Evolutionary conservation across 176 grass and related monocot species (phyloP).

Genomic region (Cymbopogon citratus): DNA sequence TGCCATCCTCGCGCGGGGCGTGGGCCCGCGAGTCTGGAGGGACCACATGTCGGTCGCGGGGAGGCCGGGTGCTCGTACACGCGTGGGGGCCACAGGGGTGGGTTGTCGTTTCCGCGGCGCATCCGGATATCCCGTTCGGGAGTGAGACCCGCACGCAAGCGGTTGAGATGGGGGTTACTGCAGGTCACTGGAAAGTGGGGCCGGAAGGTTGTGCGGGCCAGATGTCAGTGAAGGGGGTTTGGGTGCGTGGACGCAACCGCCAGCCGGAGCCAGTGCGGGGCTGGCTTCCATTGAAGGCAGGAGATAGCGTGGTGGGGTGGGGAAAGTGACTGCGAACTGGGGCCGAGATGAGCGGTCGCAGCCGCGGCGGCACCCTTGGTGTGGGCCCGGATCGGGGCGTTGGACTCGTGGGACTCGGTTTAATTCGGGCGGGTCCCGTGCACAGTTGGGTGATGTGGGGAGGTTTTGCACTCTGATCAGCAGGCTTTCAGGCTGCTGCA

Average conservation of each 20-base stretch:
- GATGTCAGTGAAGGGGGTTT: background rate
- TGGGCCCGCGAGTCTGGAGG: background rate
- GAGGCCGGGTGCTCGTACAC: background rate
- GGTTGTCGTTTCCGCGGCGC: conserved; percentile 15
- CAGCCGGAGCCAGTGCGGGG: background rate
- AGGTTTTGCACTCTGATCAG: background rate
- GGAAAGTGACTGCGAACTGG: conserved; percentile 12
- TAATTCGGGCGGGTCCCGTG: background rate
- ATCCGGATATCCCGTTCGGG: background rate
- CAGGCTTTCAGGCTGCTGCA: background rate
- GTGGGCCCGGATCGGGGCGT: background rate
- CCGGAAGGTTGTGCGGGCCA: background rate
- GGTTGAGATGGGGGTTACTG: background rate
- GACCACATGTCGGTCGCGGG: conserved; percentile 15
- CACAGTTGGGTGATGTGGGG: background rate
- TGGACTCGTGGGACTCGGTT: background rate
- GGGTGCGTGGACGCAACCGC: background rate
- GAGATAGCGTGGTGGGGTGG: conserved; percentile 14
- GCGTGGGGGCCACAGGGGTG: conserved; percentile 2
- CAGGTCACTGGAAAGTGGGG: background rate
- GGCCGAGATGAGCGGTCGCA: conserved; percentile 19
- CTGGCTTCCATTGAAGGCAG: conserved; percentile 18
- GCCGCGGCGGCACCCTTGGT: conserved; percentile 11
- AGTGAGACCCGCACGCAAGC: background rate
- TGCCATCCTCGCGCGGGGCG: background rate